Percentiles rank a stretch among this genome's conserved stretches.
phyloP scores from a whole-genome alignment of 805 yeast species.

The Wickerhamiella nectarea region DNA sequence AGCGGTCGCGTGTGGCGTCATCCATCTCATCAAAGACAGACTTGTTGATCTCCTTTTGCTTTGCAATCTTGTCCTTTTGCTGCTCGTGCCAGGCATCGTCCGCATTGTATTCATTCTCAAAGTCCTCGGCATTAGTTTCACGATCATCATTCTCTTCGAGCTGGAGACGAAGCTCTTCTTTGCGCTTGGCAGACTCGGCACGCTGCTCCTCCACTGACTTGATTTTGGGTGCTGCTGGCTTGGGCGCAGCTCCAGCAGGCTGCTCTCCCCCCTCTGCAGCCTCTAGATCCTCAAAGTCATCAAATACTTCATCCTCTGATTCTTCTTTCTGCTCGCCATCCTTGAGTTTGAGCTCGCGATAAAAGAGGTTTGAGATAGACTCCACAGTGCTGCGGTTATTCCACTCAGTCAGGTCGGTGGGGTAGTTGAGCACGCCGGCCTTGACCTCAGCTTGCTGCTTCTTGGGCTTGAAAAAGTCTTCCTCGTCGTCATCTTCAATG shows the following conservation, averaged over 20 bases:
- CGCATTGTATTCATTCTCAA: conserved; percentile 54
- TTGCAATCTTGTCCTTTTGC: conserved; percentile 93
- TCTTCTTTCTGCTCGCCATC: conserved; percentile 13
- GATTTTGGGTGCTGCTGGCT: conserved; percentile 21
- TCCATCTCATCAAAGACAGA: conserved; percentile 55
- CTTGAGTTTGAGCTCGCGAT: conserved; percentile 24
- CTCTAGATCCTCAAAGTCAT: conserved; percentile 27
- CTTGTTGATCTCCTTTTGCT: conserved; percentile 87
- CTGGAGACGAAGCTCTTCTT: conserved; percentile 75
- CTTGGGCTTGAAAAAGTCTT: conserved; percentile 23
- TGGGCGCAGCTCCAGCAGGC: conserved; percentile 22
- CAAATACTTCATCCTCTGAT: conserved; percentile 22
- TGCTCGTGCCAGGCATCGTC: conserved; percentile 90
- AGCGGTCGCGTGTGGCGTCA: conserved; percentile 53
- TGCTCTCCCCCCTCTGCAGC: conserved; percentile 24
- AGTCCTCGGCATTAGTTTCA: conserved; percentile 65
- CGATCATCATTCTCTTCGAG: conserved; percentile 67
- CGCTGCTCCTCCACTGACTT: conserved; percentile 59
- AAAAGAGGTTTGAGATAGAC: conserved; percentile 17
- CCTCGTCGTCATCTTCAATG: conserved; percentile 24
- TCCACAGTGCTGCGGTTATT: conserved; percentile 21
- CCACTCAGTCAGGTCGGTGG: conserved; percentile 15
- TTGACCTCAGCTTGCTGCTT: conserved; percentile 8
- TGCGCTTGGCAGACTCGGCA: conserved; percentile 70
- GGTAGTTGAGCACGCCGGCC: conserved; percentile 20